Base-by-base conservation (phyloP, 768 basidiomycete genomes). In the Pleurotus ostreatus region DNA sequence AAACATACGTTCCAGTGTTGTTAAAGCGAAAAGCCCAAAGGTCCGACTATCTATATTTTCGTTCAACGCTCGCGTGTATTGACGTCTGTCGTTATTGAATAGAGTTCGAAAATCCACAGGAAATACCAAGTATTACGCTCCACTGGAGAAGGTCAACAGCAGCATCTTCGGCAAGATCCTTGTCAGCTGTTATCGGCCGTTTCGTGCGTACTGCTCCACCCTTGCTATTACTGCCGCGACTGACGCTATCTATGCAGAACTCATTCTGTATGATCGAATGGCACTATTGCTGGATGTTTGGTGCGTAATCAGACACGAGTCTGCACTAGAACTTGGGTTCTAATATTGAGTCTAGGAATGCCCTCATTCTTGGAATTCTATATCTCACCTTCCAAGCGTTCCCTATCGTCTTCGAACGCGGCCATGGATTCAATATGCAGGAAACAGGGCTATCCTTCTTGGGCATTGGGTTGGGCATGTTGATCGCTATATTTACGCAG, bases 191-290 rank as follows among this genome's bases (percentile, higher is more conserved):
- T 84, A 78, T 53, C 82, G 74, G 4, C 90, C 92, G 0, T 92
- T 94, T 66, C 72, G 89, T 89, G 65, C 55, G 86, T 71, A 37
- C n/a, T 11, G 34, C 38, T 30, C 47, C 15, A 48, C 20, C 56
- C 9, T 18, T 23, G 11, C 20, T 30, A 41, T 7, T 52, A 18
- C 5, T 48, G 25, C 58, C 47, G 38, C 2, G 25, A 43, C 3
- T 53, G 38, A 58, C 51, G 34, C 55, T 18, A 34, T 43, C 44
- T 30, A 38, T 52, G 34, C 57, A 88, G 87, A 84, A 65, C 71
- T 91, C 4, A 70, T 89, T 4, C 40, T 81, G 0, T 79, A 74
- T 47, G 88, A 94, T 61, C 76, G 80, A n/a, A 93, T 92, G 89
- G 86, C 86, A 0, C 74, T 92, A 2, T 68, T 86, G 4, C 73